A percentile compares a stretch with the other conserved stretches of the same genome.
These are phyloP conservation scores for Drosera capensis DNA, from an alignment of 148 eudicot genomes.

Conservation along the genomic window DNA sequence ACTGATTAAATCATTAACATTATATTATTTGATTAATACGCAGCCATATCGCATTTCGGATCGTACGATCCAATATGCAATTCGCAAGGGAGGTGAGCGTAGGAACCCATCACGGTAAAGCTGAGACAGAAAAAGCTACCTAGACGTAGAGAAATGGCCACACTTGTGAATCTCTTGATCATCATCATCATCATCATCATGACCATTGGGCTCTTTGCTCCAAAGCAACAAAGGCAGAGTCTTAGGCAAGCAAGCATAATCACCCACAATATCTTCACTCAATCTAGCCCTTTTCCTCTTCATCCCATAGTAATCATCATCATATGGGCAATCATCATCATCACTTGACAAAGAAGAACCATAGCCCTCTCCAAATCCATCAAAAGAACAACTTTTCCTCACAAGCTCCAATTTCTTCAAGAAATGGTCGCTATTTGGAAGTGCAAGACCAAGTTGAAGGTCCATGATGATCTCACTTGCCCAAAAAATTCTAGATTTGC, in stretches of 20 bases:
- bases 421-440: slow-evolving; percentile 15
- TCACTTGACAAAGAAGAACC: slow-evolving; percentile 11
- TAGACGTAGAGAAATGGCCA: slow-evolving; percentile 5
- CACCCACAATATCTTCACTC: slow-evolving; percentile 12
- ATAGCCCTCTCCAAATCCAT: slow-evolving; percentile 2
- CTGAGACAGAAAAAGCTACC: slow-evolving; percentile 12
- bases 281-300: slow-evolving; percentile 19
- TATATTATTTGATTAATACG: background rate
- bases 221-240: slow-evolving; percentile 36
- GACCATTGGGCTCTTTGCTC: slow-evolving; percentile 28
- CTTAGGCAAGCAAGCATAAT: slow-evolving; percentile 4
- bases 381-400: background rate
- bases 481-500: background rate
- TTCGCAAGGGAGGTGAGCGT: no score
- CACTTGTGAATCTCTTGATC: slow-evolving; percentile 9
- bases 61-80: no score
- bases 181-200: slow-evolving; percentile 16
- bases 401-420: slow-evolving; percentile 18
- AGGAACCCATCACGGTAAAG: background rate
- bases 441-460: slow-evolving; percentile 49
- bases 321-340: slow-evolving; percentile 8
- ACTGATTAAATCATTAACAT: no score
- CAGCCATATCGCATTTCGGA: no score
- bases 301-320: background rate
- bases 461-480: slow-evolving; percentile 20